phyloP scores from a whole-genome alignment of 2,329 filamentous ascomycete genomes.

The Atkinsonella hypoxylon region DNA sequence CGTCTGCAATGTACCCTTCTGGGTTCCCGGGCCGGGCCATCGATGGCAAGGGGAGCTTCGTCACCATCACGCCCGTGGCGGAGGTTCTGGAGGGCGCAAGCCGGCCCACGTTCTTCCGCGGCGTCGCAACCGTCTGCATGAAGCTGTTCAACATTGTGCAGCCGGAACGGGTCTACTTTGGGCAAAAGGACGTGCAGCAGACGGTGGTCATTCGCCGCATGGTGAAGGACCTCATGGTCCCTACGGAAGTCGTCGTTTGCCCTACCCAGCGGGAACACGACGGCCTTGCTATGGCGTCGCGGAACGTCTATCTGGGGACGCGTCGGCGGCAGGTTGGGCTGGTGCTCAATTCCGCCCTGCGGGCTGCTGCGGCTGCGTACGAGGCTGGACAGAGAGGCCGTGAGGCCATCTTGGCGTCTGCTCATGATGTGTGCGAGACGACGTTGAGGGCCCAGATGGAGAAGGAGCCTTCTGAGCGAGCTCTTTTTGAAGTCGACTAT shows the following conservation, averaged over 20 bases:
- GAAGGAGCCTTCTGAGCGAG: slow-evolving; percentile 48
- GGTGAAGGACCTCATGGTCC: slow-evolving; percentile 77
- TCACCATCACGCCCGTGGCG: slow-evolving; percentile 77
- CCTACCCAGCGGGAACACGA: slow-evolving; percentile 66
- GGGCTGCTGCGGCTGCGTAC: slow-evolving; percentile 59
- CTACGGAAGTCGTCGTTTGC: slow-evolving; percentile 61
- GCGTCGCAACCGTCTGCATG: slow-evolving; percentile 92
- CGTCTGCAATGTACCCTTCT: slow-evolving; percentile 76
- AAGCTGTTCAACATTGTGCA: slow-evolving; percentile 46
- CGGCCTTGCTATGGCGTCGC: slow-evolving; percentile 79
- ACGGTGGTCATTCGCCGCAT: slow-evolving; percentile 80
- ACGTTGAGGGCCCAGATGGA: slow-evolving; percentile 49
- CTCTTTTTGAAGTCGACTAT: slow-evolving; percentile 77
- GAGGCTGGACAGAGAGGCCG: slow-evolving; percentile 38
- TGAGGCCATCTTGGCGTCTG: slow-evolving; percentile 59
- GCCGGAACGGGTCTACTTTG: slow-evolving; percentile 74
- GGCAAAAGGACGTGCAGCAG: slow-evolving; percentile 96
- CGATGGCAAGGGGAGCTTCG: slow-evolving; percentile 73
- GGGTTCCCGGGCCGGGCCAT: slow-evolving; percentile 62
- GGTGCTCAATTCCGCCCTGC: slow-evolving; percentile 58
- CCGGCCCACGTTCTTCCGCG: slow-evolving; percentile 88
- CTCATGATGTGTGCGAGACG: slow-evolving; percentile 45
- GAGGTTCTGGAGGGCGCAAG: slow-evolving; percentile 73
- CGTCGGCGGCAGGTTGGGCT: slow-evolving; percentile 60
- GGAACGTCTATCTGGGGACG: slow-evolving; percentile 83